phyloP scores from a whole-genome alignment of 192 early-diverging fungal species.

The Entomortierella parvispora region DNA sequence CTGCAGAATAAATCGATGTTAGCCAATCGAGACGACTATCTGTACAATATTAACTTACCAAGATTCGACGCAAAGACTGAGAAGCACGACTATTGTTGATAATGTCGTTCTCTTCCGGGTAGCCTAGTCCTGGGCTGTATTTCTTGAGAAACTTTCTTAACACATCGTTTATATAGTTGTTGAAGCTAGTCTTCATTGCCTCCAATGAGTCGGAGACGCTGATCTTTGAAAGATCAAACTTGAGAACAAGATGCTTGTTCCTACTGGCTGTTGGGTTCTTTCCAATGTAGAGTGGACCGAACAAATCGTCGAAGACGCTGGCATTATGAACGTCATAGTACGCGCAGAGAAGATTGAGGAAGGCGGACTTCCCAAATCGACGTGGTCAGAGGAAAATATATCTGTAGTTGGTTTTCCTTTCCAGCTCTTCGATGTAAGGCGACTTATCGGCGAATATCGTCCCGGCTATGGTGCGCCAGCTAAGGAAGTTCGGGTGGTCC shows the following conservation, averaged over 20 bases:
- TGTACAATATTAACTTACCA: conserved; percentile 17
- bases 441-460: conserved; percentile 51
- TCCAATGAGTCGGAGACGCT: conserved; percentile 19
- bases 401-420: conserved; percentile 32
- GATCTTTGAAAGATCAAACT: conserved; percentile 47
- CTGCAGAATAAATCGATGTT: conserved; percentile 28
- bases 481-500: conserved; percentile 29
- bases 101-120: conserved; percentile 16
- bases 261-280: conserved; percentile 35
- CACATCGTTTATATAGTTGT: conserved; percentile 21
- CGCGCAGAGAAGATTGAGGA: conserved; percentile 45
- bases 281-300: conserved; percentile 51
- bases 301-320: conserved; percentile 39
- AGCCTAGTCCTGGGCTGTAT: conserved; percentile 17
- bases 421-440: conserved; percentile 41
- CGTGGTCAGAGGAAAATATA: conserved; percentile 37
- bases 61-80: conserved; percentile 14
- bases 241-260: conserved; percentile 50
- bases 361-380: conserved; percentile 44
- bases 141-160: conserved; percentile 15
- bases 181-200: conserved; percentile 14
- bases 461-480: conserved; percentile 23
- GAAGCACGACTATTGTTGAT: conserved; percentile 13
- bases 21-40: conserved; percentile 11
- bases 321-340: conserved; percentile 48